Evolutionary conservation across 441 rosid genomes (phyloP), one percentile per base, ranked within the genome.

Genomic region (Pelargonium fulgidum): DNA sequence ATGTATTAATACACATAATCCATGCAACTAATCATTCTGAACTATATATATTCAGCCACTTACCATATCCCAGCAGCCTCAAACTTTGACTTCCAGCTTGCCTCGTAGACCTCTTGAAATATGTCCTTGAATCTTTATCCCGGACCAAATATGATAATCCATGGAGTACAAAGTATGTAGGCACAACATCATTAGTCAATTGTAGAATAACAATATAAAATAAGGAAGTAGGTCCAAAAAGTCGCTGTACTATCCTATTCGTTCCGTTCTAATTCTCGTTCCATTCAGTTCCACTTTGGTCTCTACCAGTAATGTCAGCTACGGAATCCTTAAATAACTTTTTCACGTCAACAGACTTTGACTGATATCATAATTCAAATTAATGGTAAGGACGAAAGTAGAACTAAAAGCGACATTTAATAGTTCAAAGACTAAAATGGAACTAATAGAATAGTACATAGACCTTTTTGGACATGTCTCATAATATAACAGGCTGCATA

Each of bases 81-180:
- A 70, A 79, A 93, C 87, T 89, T 91, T 72, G 92, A 86, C 80
- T 82, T 89, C 97, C 97, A 93, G 50, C 47, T 72, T 47, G 74
- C 77, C 81, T 87, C 89, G 67, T 91, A 93, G 70, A 89, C 93
- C 79, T 91, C 92, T 73, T 91, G 91, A 80, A 93, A 93, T 71
- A 91, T 91, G 82, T 93, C 97, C 86, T 91, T 93, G 87, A 91
- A 93, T 85, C 98, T 93, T 73, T 68, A 82, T 45, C 11, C 64
- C 22, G 11, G 3, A 11, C n/a, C 36, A 59, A 59, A 59, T 20
- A 20, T 22, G 10, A 22, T 59, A 20, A 59, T 22, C 11, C 36
- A 59, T 20, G 64, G 36, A 59, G 20, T 59, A 3, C 36, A 22
- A 1, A 59, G 64, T 22, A 22, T 2, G 5, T 59, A 20, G 24